Evolutionary conservation across 2,329 filamentous ascomycete genomes (phyloP).

Genomic region (Colletotrichum sp.): DNA sequence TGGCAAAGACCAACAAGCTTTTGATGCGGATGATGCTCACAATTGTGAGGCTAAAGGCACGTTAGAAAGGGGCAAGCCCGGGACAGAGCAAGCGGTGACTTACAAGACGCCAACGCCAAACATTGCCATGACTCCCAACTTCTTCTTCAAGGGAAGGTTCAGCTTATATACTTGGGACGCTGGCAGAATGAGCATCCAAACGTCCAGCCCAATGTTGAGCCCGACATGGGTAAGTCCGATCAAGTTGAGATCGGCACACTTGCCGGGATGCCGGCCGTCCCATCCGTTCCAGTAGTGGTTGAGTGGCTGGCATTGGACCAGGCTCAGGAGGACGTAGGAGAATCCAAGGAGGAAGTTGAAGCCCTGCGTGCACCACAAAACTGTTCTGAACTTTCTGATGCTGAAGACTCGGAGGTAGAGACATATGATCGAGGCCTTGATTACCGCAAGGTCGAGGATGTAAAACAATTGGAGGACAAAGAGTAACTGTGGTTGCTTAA

Average conservation of each 20-base stretch:
- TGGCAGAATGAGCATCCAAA: conserved; percentile 1
- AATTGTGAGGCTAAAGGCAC: not conserved
- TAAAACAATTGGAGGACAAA: not conserved
- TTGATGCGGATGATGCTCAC: not conserved
- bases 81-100: not conserved
- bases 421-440: not conserved
- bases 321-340: not conserved
- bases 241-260: not conserved
- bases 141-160: not conserved
- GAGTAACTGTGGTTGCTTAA: not conserved
- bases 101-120: not conserved
- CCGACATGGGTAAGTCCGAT: not conserved
- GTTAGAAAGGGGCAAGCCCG: not conserved
- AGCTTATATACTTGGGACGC: not conserved
- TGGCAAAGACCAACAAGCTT: not conserved
- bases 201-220: not conserved
- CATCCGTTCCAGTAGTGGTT: not conserved
- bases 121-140: not conserved
- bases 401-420: not conserved
- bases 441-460: not conserved
- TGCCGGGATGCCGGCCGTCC: not conserved
- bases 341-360: not conserved
- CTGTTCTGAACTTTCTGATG: not conserved
- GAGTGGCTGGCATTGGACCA: not conserved
- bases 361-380: not conserved